Percentiles rank a stretch among this genome's conserved stretches.
These are phyloP conservation scores for Saccharum hybrid DNA, from an alignment of 202 grass and related monocot species.

Conservation along the genomic window DNA sequence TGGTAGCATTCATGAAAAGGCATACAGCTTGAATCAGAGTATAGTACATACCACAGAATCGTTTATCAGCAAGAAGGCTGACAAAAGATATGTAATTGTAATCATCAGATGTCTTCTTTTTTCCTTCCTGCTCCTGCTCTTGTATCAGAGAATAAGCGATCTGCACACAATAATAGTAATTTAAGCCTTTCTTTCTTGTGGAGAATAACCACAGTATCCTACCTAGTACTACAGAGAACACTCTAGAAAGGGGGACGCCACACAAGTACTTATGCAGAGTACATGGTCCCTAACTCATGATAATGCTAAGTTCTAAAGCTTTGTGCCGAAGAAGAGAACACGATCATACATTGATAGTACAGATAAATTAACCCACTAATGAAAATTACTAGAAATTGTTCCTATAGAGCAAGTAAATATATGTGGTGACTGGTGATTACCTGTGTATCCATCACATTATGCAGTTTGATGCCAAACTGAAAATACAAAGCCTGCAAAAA, in stretches of 20 bases:
- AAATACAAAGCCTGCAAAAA: slow-evolving; percentile 87
- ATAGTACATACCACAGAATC: slow-evolving; percentile 75
- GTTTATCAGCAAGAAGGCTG: slow-evolving; percentile 85
- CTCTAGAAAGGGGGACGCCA: not conserved
- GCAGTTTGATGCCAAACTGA: slow-evolving; percentile 96
- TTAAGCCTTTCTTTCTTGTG: slow-evolving; percentile 19
- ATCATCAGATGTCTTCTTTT: slow-evolving; percentile 64
- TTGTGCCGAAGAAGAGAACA: not conserved
- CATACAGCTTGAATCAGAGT: slow-evolving; percentile 19
- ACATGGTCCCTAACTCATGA: slow-evolving; percentile 20
- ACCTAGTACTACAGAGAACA: slow-evolving; percentile 14
- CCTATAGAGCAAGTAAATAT: slow-evolving; percentile 17
- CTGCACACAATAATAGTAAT: slow-evolving; percentile 57
- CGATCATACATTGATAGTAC: not conserved
- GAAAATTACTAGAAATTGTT: slow-evolving; percentile 5
- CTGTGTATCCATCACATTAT: slow-evolving; percentile 98
- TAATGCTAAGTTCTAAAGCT: slow-evolving; percentile 22
- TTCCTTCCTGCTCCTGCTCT: slow-evolving; percentile 87
- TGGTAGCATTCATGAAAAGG: slow-evolving; percentile 15
- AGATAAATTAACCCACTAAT: slow-evolving; percentile 10
- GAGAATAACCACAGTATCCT: slow-evolving; percentile 30
- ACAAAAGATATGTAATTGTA: slow-evolving; percentile 96
- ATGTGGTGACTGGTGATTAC: slow-evolving; percentile 56
- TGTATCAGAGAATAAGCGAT: slow-evolving; percentile 91
- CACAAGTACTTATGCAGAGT: slow-evolving; percentile 7